Evolutionary conservation across 176 grass and related monocot genomes (phyloP).

Genomic region (Miscanthus lutarioriparius): DNA sequence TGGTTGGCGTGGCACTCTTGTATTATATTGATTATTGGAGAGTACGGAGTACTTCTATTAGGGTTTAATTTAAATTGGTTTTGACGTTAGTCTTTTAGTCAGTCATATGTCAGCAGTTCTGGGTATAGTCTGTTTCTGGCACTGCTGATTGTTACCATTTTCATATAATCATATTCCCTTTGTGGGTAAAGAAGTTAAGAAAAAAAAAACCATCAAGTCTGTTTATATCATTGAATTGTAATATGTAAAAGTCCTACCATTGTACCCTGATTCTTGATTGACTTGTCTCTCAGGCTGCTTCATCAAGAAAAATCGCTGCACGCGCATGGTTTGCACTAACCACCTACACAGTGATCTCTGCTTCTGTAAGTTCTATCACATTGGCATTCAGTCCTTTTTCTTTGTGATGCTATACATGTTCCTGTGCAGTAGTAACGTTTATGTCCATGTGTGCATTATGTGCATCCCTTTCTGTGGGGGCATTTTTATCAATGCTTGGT

Average conservation of each 20-base stretch:
- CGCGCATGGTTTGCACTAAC: not conserved
- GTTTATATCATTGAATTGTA: slow-evolving; percentile 24
- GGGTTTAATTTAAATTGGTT: not conserved
- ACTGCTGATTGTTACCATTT: not conserved
- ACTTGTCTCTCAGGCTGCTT: slow-evolving; percentile 29
- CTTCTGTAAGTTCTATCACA: slow-evolving; percentile 21
- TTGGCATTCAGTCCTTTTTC: not conserved
- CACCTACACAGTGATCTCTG: slow-evolving; percentile 1
- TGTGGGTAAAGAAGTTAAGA: not conserved
- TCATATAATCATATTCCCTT: slow-evolving; percentile 3
- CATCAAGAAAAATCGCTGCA: not conserved
- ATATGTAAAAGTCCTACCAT: not conserved
- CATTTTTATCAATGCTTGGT: not conserved
- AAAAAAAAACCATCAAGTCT: not conserved
- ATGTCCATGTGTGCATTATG: not conserved
- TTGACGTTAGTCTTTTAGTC: not conserved
- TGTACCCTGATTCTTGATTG: not conserved
- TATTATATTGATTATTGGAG: not conserved
- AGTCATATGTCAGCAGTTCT: not conserved
- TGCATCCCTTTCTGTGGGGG: not conserved
- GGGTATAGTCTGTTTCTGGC: not conserved
- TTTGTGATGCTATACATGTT: slow-evolving; percentile 5
- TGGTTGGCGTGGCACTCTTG: not conserved
- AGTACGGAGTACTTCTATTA: not conserved
- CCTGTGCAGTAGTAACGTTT: not conserved